Evolutionary conservation across 495 filamentous ascomycete species (phyloP), one percentile per base, ranked within the genome.

Genomic region (Tuber brumale): DNA sequence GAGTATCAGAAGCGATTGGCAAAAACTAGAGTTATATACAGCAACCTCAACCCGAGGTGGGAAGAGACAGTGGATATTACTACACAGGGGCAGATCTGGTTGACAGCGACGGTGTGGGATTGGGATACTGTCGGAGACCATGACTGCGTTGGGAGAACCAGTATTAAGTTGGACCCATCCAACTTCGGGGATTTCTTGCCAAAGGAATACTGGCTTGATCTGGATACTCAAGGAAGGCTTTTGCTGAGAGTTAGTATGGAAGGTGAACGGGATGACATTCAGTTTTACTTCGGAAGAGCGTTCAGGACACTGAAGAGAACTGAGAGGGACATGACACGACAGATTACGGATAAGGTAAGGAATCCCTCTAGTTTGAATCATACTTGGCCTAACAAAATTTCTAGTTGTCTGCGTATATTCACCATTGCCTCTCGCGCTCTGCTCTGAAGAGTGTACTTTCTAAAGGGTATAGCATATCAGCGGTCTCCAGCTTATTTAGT

Each of bases 31-130:
- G 94, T 97, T 72, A 91, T 98, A 75, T 95, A 94, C 84, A 89
- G 91, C 75, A 97, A 91, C 79, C 88, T 99, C 35, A 99, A 96
- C 82, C 96, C 96, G 31, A 90, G 96, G 23, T 99, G 96, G 96
- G 96, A 99, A 81, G 96, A 98, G 85, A 91, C 93, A 3, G 90
- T 97, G 23, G 96, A 99, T 82, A 97, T 99, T 79, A 95, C 94
- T 35, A 97, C 96, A 0, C 89, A 92, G 73, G 94, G 96, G 1
- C 90, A 95, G 46, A 86, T 98, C 61, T 97, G 97, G 80, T 90
- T 99, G 80, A 95, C 97, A 78, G 94, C 94, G 39, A 99, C 95
- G 1, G 92, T 98, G 41, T 99, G 96, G 96, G 96, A 99, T 85
- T 96, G 94, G 90, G 96, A 99, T 85, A 91, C 93, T 21, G 89